Percentiles rank a stretch among this genome's conserved stretches.
These are phyloP conservation scores for Gaeumannomyces tritici DNA, from an alignment of 2,329 filamentous ascomycete species.

Conservation along the genomic window DNA sequence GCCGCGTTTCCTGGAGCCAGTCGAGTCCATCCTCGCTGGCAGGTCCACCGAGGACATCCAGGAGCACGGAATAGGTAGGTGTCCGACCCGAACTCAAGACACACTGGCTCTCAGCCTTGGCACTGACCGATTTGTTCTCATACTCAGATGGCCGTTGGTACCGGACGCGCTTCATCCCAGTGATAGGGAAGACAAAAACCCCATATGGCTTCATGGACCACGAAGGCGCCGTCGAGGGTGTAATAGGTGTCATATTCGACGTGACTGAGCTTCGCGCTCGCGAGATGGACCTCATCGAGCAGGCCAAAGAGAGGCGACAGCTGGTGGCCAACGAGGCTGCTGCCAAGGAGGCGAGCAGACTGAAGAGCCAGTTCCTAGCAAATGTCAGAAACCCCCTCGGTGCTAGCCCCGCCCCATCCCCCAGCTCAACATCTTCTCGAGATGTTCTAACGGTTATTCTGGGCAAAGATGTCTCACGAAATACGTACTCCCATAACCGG, in stretches of 20 bases:
- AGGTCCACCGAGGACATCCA: conserved; percentile 49
- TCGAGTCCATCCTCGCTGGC: conserved; percentile 57
- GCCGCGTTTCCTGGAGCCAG: conserved; percentile 43
- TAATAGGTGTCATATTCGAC: conserved; percentile 73
- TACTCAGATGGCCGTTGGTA: conserved; percentile 52
- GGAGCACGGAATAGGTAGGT: conserved; percentile 48
- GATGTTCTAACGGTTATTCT: background rate
- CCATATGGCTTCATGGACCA: conserved; percentile 37
- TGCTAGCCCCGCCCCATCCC: too few relatives aligned
- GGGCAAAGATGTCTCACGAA: conserved; percentile 60
- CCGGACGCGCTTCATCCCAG: conserved; percentile 60
- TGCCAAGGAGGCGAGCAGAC: conserved; percentile 68
- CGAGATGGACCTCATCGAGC: conserved; percentile 51
- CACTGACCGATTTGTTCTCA: background rate
- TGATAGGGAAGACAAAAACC: conserved; percentile 45
- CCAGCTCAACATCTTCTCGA: background rate
- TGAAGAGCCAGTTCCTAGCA: conserved; percentile 72
- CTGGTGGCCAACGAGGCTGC: conserved; percentile 67
- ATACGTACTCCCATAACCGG: conserved; percentile 72
- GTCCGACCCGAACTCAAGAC: background rate
- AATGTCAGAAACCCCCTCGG: conserved; percentile 33
- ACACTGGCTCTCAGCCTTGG: background rate
- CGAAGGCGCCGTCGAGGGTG: conserved; percentile 48
- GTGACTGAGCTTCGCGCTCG: conserved; percentile 62
- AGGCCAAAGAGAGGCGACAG: conserved; percentile 59